phyloP scores from a whole-genome alignment of 805 yeast genomes.

The Kuraishia ogatae region DNA sequence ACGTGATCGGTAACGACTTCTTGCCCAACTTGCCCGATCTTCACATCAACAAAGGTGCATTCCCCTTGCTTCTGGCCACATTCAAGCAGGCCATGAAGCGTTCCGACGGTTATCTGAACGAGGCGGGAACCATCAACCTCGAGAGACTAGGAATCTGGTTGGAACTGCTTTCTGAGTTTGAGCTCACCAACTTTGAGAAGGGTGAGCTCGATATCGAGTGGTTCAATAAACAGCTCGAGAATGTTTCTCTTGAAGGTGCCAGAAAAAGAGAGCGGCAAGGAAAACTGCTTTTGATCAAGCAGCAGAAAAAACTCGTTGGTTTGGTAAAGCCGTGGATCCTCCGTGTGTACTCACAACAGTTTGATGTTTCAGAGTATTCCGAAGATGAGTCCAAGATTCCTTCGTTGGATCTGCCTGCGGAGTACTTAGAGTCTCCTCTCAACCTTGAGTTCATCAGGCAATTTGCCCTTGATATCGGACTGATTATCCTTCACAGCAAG shows the following conservation, averaged over 20 bases:
- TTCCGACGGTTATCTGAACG: constrained; percentile 78
- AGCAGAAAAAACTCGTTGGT: constrained; percentile 70
- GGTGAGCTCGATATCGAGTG: constrained; percentile 81
- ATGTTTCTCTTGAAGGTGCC: constrained; percentile 66
- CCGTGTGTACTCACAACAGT: constrained; percentile 20
- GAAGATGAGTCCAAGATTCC: constrained; percentile 33
- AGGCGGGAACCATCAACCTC: constrained; percentile 74
- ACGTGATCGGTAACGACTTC: constrained; percentile 96
- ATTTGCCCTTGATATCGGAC: constrained; percentile 59
- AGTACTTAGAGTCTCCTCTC: constrained; percentile 31
- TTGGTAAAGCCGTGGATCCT: constrained; percentile 41
- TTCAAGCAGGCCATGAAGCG: constrained; percentile 73
- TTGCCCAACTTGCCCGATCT: constrained; percentile 93
- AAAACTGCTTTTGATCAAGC: constrained; percentile 53
- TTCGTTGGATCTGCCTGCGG: constrained; percentile 35
- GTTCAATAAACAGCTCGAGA: constrained; percentile 82
- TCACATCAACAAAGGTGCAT: constrained; percentile 90
- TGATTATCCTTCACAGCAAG: constrained; percentile 56
- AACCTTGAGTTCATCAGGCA: constrained; percentile 54
- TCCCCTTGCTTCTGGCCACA: constrained; percentile 83
- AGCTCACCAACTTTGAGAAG: constrained; percentile 77
- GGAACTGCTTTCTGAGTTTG: constrained; percentile 67
- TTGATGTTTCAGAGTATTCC: constrained; percentile 21
- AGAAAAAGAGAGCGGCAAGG: constrained; percentile 59
- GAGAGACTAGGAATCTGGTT: constrained; percentile 69